Evolutionary conservation across 768 basidiomycete genomes (phyloP).

Genomic region (Hirschioporus abietinus): DNA sequence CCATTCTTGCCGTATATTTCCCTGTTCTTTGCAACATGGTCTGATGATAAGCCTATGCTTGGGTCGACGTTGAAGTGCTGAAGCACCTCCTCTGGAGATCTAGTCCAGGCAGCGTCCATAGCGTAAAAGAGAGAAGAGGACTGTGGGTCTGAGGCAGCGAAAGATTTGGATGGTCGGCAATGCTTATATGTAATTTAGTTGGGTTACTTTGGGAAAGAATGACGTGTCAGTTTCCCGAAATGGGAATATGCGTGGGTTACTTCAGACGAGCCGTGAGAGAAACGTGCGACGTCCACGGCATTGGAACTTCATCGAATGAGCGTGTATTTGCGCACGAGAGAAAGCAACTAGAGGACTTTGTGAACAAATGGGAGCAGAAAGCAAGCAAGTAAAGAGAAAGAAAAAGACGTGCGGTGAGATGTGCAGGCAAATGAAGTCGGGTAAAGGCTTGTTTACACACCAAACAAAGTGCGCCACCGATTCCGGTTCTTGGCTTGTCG

Average conservation of each 20-base stretch:
- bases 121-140: constrained; percentile 20
- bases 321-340: neutral
- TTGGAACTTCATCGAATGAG: neutral
- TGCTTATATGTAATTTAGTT: constrained; percentile 3
- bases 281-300: neutral
- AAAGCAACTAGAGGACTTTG: neutral
- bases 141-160: constrained; percentile 10
- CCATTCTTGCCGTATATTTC: constrained; percentile 86
- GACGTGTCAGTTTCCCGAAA: constrained; percentile 6
- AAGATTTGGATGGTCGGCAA: constrained; percentile 3
- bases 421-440: neutral
- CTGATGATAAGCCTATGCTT: constrained; percentile 53
- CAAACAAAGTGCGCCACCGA: constrained; percentile 4
- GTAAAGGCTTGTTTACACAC: neutral
- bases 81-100: constrained; percentile 59
- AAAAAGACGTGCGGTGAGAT: neutral
- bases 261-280: neutral
- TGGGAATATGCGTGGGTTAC: constrained; percentile 3
- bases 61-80: constrained; percentile 68
- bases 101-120: constrained; percentile 80
- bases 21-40: constrained; percentile 68
- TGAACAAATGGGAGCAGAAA: neutral
- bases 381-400: neutral
- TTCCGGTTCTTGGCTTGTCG: neutral
- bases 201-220: constrained; percentile 6